Evolutionary conservation across 139 green algal genomes (phyloP).

Genomic region (Monoraphidium neglectum): DNA sequence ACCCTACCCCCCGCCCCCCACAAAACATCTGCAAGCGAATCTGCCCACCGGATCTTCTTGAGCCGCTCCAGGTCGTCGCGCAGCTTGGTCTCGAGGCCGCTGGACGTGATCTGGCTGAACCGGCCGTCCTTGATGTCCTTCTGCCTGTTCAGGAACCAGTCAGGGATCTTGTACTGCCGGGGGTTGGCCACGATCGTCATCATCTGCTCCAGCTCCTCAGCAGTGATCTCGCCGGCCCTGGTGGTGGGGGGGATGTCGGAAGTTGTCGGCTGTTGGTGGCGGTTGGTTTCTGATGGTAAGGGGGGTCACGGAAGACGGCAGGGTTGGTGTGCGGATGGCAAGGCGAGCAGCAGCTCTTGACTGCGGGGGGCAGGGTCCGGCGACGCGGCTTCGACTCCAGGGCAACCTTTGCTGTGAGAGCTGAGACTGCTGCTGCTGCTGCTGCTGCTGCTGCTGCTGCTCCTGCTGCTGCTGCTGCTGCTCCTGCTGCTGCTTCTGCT

Average conservation of each 20-base stretch:
- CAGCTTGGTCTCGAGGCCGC: constrained; percentile 88
- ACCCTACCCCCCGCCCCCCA: too few species aligned
- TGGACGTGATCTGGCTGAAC: constrained; percentile 87
- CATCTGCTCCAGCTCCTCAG: constrained; percentile 96
- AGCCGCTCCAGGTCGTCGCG: constrained; percentile 98
- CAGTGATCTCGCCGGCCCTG: constrained; percentile 92
- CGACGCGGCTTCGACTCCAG: too few species aligned
- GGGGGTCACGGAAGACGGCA: too few species aligned
- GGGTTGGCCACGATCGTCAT: constrained; percentile 99
- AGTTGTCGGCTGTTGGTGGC: too few species aligned
- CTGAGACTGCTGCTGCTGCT: too few species aligned
- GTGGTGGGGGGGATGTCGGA: not conserved
- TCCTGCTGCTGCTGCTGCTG: not conserved
- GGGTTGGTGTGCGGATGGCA: too few species aligned
- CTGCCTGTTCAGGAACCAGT: constrained; percentile 99
- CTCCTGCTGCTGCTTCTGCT: too few species aligned
- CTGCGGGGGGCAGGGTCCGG: too few species aligned
- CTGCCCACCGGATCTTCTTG: constrained; percentile 96
- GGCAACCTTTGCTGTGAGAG: too few species aligned
- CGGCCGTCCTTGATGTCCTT: constrained; percentile 96
- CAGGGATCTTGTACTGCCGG: constrained; percentile 98
- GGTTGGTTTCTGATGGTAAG: too few species aligned
- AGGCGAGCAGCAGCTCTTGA: too few species aligned
- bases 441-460: not conserved
- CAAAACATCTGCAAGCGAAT: too few species aligned